Percentiles rank a stretch among this genome's conserved stretches.
Conservation (phyloP, 2,329 filamentous ascomycete species). For the Aspergillus sp. region DNA sequence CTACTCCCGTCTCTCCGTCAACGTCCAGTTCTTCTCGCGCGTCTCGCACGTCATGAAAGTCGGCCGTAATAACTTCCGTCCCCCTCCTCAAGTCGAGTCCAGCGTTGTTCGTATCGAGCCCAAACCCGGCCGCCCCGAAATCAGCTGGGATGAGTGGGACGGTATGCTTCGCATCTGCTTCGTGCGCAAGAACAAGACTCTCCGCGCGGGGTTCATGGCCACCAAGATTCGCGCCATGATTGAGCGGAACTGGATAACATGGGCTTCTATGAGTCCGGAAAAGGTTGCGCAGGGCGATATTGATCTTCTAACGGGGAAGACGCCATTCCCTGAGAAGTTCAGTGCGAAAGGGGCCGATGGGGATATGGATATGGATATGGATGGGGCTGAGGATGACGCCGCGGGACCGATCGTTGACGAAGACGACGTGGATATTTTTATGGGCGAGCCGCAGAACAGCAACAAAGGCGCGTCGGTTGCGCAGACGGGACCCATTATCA, state of each 20-base stretch:
- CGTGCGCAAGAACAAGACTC: slow-evolving; percentile 83
- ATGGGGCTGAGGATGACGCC: slow-evolving; percentile 45
- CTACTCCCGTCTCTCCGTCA: slow-evolving; percentile 87
- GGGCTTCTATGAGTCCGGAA: slow-evolving; percentile 28
- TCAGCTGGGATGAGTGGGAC: slow-evolving; percentile 94
- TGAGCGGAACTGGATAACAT: slow-evolving; percentile 20
- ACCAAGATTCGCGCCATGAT: slow-evolving; percentile 53
- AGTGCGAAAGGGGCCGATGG: slow-evolving; percentile 10
- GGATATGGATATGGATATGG: slow-evolving; percentile 32
- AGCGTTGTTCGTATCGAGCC: slow-evolving; percentile 88
- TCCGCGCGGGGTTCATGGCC: slow-evolving; percentile 73
- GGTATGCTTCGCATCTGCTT: slow-evolving; percentile 81
- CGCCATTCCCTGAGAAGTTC: not conserved
- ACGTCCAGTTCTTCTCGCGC: slow-evolving; percentile 87
- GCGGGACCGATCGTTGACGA: slow-evolving; percentile 36
- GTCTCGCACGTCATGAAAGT: slow-evolving; percentile 81
- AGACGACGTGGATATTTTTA: slow-evolving; percentile 47
- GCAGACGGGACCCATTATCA: slow-evolving; percentile 40
- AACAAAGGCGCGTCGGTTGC: slow-evolving; percentile 55
- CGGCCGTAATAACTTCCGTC: slow-evolving; percentile 93
- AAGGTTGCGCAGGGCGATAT: slow-evolving; percentile 51
- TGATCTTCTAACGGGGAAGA: slow-evolving; percentile 40
- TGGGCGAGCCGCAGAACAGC: slow-evolving; percentile 33
- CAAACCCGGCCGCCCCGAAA: slow-evolving; percentile 79
- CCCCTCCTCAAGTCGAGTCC: slow-evolving; percentile 87